Base-by-base conservation (phyloP, 2,329 filamentous ascomycete genomes). In the Juglanconis oblonga region DNA sequence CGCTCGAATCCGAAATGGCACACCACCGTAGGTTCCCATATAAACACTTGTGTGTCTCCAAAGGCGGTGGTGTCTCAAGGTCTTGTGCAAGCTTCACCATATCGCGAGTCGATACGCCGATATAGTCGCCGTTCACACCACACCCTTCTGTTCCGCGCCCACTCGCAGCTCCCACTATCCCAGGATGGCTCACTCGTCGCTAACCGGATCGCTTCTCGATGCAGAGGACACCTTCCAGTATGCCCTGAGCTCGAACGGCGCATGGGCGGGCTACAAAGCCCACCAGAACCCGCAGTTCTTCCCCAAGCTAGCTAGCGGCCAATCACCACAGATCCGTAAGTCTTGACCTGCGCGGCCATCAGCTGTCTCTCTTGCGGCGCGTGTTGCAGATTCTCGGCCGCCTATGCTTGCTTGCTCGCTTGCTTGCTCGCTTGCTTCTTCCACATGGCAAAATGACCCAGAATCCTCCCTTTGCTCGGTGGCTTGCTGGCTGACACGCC, bases 281-380 rank as follows among this genome's bases (percentile, higher is more conserved):
- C 79, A 85, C 64, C 80, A 86, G 67, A 85, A 92, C 65, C 89
- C 90, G 1, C 79, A 85, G 14, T 87, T 91, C 76, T 92, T 94
- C 76, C 77, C 83, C 51, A 84, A 81, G 61, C 80, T 91, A 54
- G 85, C 87, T 33, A 78, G 79, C 62, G 88, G 88, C 64, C 90
- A 94, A 73, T 75, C 81, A 1, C 87, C 87, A 9, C 76, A 81
- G 62, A 86, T 88, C 64, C 81, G 81, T 84, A 73, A 69, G 80
- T 76, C n/a, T 6, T 36, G 32, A 24, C n/a, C n/a, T n/a, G 7
- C n/a, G n/a, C 11, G 3, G 49, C 31, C 29, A 53, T 48, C 36
- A 48, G 45, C 45, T 47, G n/a, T 40, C 44, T 47, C 44, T 35
- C 33, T 45, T 58, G 29, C n/a, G 44, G 10, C n/a, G 38, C 38